Base-by-base conservation (phyloP, 192 early-diverging fungal species). In the Entomortierella beljakovae region DNA sequence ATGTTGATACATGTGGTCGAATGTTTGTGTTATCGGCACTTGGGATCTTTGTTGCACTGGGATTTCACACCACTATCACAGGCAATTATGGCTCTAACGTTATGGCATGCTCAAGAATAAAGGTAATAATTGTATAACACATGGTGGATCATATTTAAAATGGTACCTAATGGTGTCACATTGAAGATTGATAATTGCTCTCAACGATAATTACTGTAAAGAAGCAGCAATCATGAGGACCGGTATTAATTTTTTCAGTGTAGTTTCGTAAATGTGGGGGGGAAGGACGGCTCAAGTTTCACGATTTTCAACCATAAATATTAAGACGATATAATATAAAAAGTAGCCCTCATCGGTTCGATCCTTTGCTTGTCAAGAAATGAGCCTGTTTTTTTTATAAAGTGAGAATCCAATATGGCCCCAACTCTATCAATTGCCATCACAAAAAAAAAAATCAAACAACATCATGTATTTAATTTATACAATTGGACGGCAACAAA, bases 321-420 rank as follows among this genome's bases (percentile, higher is more conserved):
- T 20, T 11, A 16, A 20, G 43, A 16, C 43, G 15, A 46, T 20
- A 46, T 11, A 46, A 6, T 13, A 13, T 38, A 38, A 13, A 38
- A 38, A 38, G 13, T 38, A 38, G 13, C 43, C 43, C 20, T 46
- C 43, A 46, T 46, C 43, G 43, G 43, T 20, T 46, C 43, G 15
- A 46, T 20, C 15, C 20, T 46, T 56, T 32, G 31, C 31, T 56
- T 29, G 54, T 46, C 54, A 10, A 13, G 31, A 32, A 18, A 16
- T 54, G 54, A 56, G 54, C 54, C 54, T 32, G 54, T 56, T 31
- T 56, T 56, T 34, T 20, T 54, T n/a, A n/a, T n/a, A 54, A 56
- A 20, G 43, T 32, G 7, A 33, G 26, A 56, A 56, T 56, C 54
- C 26, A 1, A 20, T 33, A 6, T 33, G 26, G 29, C 34, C 16